phyloP scores from a whole-genome alignment of 2,329 filamentous ascomycete genomes.

The Cryoendolithus antarcticus region DNA sequence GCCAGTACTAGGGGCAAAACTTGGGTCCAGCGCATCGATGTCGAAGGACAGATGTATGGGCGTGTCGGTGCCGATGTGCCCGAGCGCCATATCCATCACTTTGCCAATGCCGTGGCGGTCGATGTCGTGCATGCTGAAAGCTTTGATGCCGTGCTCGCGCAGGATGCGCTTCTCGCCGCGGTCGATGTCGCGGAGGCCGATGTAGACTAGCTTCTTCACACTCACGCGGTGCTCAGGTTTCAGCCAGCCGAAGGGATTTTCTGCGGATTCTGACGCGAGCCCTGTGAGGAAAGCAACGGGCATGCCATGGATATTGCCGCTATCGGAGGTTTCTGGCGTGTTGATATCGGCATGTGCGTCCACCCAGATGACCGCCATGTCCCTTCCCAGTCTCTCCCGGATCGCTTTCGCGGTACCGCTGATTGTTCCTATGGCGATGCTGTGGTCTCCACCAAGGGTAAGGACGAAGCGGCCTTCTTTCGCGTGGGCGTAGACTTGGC shows the following conservation, averaged over 20 bases:
- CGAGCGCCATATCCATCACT: constrained; percentile 97
- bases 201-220: constrained; percentile 85
- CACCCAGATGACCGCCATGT: constrained; percentile 96
- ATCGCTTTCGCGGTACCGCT: constrained; percentile 77
- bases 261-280: constrained; percentile 54
- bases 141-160: constrained; percentile 78
- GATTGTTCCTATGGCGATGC: constrained; percentile 88
- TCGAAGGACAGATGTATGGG: constrained; percentile 97
- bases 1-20: constrained; percentile 92
- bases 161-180: constrained; percentile 86
- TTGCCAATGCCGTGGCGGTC: constrained; percentile 88
- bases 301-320: constrained; percentile 97
- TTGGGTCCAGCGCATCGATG: constrained; percentile 88
- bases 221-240: constrained; percentile 57
- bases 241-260: constrained; percentile 85
- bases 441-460: constrained; percentile 91
- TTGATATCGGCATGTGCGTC: constrained; percentile 98
- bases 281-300: constrained; percentile 86
- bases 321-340: constrained; percentile 76
- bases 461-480: constrained; percentile 73
- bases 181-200: constrained; percentile 87
- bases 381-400: constrained; percentile 65
- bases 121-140: constrained; percentile 97
- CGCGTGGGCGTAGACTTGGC: constrained; percentile 81
- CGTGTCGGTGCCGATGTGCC: constrained; percentile 84